Evolutionary conservation across 1,284 basidiomycete genomes (phyloP).

Genomic region (Tetrapyrgos nigripes): DNA sequence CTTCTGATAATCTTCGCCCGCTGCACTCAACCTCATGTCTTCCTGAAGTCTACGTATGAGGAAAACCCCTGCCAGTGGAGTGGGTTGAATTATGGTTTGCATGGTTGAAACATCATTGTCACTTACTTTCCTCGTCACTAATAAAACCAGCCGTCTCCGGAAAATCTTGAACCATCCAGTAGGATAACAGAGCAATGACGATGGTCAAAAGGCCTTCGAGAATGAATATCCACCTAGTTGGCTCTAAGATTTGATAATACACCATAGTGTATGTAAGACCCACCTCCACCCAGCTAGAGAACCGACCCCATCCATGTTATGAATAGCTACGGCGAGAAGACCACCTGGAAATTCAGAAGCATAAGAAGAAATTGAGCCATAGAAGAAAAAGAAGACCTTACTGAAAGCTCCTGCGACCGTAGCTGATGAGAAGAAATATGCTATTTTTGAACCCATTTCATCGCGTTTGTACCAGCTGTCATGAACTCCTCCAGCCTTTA

Average conservation of each 20-base stretch:
- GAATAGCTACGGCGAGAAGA: conserved; percentile 68
- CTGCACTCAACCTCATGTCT: conserved; percentile 77
- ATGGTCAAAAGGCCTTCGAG: conserved; percentile 78
- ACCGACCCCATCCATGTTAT: conserved; percentile 72
- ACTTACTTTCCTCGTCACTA: conserved; percentile 65
- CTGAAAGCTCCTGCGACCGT: conserved; percentile 76
- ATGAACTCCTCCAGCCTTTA: conserved; percentile 8
- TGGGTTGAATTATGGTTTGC: background rate
- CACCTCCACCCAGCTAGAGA: conserved; percentile 50
- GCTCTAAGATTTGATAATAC: too few relatives aligned
- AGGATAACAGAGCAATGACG: conserved; percentile 52
- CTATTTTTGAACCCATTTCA: conserved; percentile 65
- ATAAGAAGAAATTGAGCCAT: background rate
- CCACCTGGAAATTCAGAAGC: conserved; percentile 47
- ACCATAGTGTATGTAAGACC: too few relatives aligned
- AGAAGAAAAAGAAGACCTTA: conserved; percentile 29
- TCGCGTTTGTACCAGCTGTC: conserved; percentile 66
- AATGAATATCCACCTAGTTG: conserved; percentile 86
- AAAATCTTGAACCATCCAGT: conserved; percentile 82
- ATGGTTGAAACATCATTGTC: background rate
- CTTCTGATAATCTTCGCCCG: conserved; percentile 66
- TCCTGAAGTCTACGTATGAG: conserved; percentile 70
- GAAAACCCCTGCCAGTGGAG: conserved; percentile 36
- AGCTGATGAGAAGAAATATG: conserved; percentile 72
- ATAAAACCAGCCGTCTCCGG: conserved; percentile 83